Evolutionary conservation across 2,329 filamentous ascomycete genomes (phyloP), one percentile per base, ranked within the genome.

Genomic region (Pseudogymnoascus sp.): DNA sequence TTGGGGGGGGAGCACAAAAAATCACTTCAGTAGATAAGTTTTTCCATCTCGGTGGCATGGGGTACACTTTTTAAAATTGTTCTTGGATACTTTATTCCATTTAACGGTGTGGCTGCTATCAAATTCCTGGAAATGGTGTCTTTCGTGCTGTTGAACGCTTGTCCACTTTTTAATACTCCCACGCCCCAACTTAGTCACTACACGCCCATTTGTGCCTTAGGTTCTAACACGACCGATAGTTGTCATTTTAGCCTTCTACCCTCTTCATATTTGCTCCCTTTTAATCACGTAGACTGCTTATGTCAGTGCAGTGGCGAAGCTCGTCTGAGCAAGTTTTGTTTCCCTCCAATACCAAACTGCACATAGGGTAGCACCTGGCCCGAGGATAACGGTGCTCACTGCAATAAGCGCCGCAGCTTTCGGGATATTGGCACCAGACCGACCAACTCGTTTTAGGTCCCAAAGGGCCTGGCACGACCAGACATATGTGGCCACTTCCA

Each of bases 321-420:
- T 49, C 41, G 21, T 26, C 41, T 49, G 11, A 49, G 41, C 41
- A 49, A 49, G 41, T 12, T 12, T 26, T 31, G 16, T 26, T 55
- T 61, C 60, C 39, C 60, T 61, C 60, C 60, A 61, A 33, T 61
- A 33, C 39, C 60, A 61, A 21, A 37, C 33, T 19, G 39, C 39
- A 21, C 39, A 61, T 49, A 61, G 31, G 3, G 60, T 58, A 29
- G 60, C 60, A 31, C 60, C 60, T 6, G 60, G 60, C 26, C 60
- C 60, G 7, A 61, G 39, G 35, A 61, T 10, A n/a, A 61, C 29
- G 41, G 26, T 61, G 23, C 60, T 43, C 6, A 52, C 11, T 2
- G 39, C 60, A 26, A 61, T 49, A 5, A 35, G 23, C 29, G 8
- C n/a, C 60, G 21, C 26, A 33, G 45, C 39, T 35, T 29, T 49